Evolutionary conservation across 352 stramenopile species (phyloP).

Genomic region (Pythium utonaiense): DNA sequence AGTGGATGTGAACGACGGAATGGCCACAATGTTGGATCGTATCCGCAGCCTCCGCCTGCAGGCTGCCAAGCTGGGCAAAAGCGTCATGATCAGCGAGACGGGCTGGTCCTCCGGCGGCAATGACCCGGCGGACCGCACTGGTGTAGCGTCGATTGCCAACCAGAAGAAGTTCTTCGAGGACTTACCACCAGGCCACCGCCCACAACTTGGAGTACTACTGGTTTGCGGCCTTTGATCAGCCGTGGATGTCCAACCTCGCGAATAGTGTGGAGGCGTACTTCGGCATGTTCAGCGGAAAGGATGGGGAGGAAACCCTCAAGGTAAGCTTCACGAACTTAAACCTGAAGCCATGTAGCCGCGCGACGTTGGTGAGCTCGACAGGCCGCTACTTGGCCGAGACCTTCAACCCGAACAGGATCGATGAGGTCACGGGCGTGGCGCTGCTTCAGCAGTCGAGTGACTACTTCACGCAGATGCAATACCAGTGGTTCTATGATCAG

Average conservation of each 20-base stretch:
- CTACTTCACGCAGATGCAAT: constrained; percentile 49
- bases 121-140: constrained; percentile 26
- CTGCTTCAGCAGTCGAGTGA: constrained; percentile 39
- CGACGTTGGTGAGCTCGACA: constrained; percentile 15
- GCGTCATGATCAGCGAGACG: constrained; percentile 59
- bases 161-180: constrained; percentile 68
- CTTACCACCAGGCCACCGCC: constrained; percentile 51
- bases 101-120: constrained; percentile 57
- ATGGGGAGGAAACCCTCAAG: constrained; percentile 62
- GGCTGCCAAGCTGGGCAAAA: constrained; percentile 47
- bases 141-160: constrained; percentile 33
- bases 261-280: constrained; percentile 58
- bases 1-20: constrained; percentile 45
- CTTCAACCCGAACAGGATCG: constrained; percentile 27
- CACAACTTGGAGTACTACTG: constrained; percentile 68
- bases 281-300: constrained; percentile 49
- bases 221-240: constrained; percentile 66
- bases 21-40: constrained; percentile 45
- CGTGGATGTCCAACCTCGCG: constrained; percentile 41
- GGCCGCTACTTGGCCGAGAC: constrained; percentile 24
- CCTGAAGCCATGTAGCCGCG: constrained; percentile 25
- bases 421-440: constrained; percentile 33
- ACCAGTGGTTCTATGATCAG: constrained; percentile 64
- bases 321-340: constrained; percentile 44
- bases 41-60: constrained; percentile 41